Percentiles rank a stretch among this genome's conserved stretches.
These are phyloP conservation scores for Wickerhamiella allomyrinae DNA, from an alignment of 805 yeast genomes.

Conservation along the genomic window DNA sequence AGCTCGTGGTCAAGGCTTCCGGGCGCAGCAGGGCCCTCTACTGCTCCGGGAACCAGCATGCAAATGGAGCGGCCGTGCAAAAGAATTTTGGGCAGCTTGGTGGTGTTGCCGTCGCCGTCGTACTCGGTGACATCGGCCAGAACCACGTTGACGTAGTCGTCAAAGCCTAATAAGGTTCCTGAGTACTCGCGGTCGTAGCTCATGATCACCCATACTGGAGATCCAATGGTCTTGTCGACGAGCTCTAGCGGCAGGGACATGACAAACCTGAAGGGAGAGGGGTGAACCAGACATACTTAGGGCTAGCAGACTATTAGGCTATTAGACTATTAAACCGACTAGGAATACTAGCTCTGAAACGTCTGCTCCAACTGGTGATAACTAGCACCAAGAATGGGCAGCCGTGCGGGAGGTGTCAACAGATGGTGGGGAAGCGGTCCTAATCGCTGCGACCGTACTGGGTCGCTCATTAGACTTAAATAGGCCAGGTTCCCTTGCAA, in stretches of 20 bases:
- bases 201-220: constrained; percentile 59
- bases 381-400: constrained; percentile 22
- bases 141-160: constrained; percentile 81
- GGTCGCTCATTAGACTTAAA: constrained; percentile 22
- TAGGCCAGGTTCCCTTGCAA: constrained; percentile 25
- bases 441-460: neutral
- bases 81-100: constrained; percentile 23
- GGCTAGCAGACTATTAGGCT: neutral
- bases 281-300: neutral
- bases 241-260: constrained; percentile 57
- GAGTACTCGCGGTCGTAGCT: constrained; percentile 56
- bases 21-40: constrained; percentile 15
- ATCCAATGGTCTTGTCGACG: constrained; percentile 76
- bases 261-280: neutral
- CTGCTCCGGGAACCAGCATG: constrained; percentile 25
- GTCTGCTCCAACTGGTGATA: constrained; percentile 22
- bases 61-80: constrained; percentile 29
- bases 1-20: neutral
- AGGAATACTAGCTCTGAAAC: constrained; percentile 18
- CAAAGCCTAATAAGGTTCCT: constrained; percentile 87
- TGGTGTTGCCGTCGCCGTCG: constrained; percentile 19
- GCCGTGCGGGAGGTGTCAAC: constrained; percentile 20
- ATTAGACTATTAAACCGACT: too few species aligned
- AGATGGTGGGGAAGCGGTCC: constrained; percentile 19
- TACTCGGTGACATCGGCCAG: constrained; percentile 65